Conservation (phyloP, 2,329 filamentous ascomycete genomes). For the Lasiodiplodia sp. region DNA sequence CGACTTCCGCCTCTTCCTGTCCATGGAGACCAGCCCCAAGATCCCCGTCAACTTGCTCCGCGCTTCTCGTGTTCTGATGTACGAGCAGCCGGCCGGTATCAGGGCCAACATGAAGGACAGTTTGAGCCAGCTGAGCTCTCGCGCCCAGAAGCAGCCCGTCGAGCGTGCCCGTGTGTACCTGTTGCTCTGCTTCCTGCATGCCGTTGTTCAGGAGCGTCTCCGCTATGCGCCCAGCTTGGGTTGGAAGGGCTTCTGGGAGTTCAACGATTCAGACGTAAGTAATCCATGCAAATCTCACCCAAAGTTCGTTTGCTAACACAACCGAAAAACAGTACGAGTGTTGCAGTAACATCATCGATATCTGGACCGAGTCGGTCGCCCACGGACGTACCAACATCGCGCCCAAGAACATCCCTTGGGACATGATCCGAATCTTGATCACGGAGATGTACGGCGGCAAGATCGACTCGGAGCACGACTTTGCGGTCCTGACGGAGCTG, state of each 20-base stretch:
- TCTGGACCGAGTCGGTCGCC: conserved; percentile 85
- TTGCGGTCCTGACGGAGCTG: conserved; percentile 73
- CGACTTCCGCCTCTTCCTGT: conserved; percentile 94
- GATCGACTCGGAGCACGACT: conserved; percentile 90
- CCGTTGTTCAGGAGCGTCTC: conserved; percentile 91
- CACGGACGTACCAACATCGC: conserved; percentile 90
- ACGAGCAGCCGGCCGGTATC: conserved; percentile 96
- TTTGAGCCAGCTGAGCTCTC: conserved; percentile 78
- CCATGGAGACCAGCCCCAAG: conserved; percentile 96
- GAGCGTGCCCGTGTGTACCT: conserved; percentile 91
- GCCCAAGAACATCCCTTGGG: conserved; percentile 93
- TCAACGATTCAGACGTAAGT: conserved; percentile 85
- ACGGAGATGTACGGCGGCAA: conserved; percentile 98
- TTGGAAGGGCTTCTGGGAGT: conserved; percentile 99
- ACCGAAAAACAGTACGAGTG: conserved; percentile 74
- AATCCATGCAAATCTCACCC: too few species aligned
- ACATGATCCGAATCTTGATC: conserved; percentile 89
- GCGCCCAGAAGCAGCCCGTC: conserved; percentile 81
- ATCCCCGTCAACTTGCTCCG: conserved; percentile 96
- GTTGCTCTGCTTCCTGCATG: conserved; percentile 91
- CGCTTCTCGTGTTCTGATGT: conserved; percentile 93
- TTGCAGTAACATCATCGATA: conserved; percentile 93
- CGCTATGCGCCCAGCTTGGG: conserved; percentile 92
- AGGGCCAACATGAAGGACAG: conserved; percentile 99
- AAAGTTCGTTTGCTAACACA: too few species aligned